Base-by-base conservation (phyloP, 768 basidiomycete species). In the Mycena vulgaris region DNA sequence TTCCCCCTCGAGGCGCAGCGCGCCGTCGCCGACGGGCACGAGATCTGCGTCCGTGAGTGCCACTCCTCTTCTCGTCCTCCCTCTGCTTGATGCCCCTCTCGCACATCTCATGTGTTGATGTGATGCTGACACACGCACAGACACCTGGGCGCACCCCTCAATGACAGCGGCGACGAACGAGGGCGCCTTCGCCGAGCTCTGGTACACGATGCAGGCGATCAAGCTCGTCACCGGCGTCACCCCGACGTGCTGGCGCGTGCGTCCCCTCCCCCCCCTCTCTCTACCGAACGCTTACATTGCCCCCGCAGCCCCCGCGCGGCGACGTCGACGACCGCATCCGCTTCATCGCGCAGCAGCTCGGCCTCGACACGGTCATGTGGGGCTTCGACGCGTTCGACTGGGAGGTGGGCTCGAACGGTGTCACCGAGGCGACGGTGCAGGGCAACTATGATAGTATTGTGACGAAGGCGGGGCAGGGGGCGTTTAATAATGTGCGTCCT, bases 151-250 rank as follows among this genome's bases (percentile, higher is more conserved):
- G n/a, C 88, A 89, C 70, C 82, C 79, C 13, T 87, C 88, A 58
- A 90, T 86, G 88, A 92, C 91, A 0, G 75, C 88, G 3, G 82
- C 91, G 35, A 78, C 85, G 11, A 94, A 89, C 75, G 81, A 88
- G 71, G 81, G 91, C 71, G 91, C 89, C 8, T 93, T 94, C 66
- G 93, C 92, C 5, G 93, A 95, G 78, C 83, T 95, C n/a, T 94
- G 91, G 68, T 95, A 94, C 80, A 89, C 89, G 89, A 69, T 89
- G 73, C 71, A 89, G 82, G 80, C 82, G 0, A 86, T 91, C 56
- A 89, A 89, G 70, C 79, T 90, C n/a, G 86, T 84, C 13, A 74
- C 84, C 1, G 89, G 89, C 16, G 81, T 89, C 16, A 91, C 90
- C 0, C 88, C 89, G 0, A 90, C 84, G 0, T 90, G 86, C 73